Evolutionary conservation across 495 filamentous ascomycete species (phyloP).

Genomic region (Platismatia glauca): DNA sequence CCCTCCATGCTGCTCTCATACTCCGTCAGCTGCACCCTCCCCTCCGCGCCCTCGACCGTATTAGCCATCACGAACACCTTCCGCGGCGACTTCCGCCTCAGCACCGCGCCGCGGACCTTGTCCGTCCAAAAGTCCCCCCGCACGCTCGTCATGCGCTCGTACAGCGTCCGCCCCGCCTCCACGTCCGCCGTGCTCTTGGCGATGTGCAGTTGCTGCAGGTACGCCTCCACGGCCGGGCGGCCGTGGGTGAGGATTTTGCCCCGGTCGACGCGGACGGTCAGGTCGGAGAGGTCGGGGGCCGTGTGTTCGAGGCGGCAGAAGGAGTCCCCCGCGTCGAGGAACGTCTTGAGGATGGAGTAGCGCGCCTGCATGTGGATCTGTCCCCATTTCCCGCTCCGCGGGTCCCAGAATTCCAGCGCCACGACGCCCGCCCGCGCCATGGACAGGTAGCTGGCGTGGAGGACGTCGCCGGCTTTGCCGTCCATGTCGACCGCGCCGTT

Average conservation of each 20-base stretch:
- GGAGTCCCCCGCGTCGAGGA: conserved; percentile 72
- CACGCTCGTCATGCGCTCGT: conserved; percentile 73
- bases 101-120: conserved; percentile 66
- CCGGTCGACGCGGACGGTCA: conserved; percentile 71
- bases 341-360: conserved; percentile 79
- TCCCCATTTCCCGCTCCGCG: conserved; percentile 80
- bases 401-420: conserved; percentile 84
- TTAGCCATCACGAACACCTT: conserved; percentile 97
- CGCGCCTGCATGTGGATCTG: conserved; percentile 93
- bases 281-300: conserved; percentile 67
- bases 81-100: conserved; percentile 79
- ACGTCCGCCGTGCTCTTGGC: conserved; percentile 89
- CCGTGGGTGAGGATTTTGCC: conserved; percentile 69
- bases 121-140: conserved; percentile 59
- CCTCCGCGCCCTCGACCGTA: conserved; percentile 61
- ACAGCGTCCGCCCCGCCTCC: conserved; percentile 63
- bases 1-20: conserved; percentile 82
- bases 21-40: conserved; percentile 70
- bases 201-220: conserved; percentile 83
- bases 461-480: conserved; percentile 70
- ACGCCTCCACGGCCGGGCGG: conserved; percentile 70
- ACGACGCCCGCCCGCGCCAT: conserved; percentile 87
- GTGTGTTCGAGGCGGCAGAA: conserved; percentile 73
- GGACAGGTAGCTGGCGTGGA: conserved; percentile 75
- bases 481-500: conserved; percentile 62